Evolutionary conservation across 306 rosid species (phyloP).

Genomic region (Glycine tomentella): DNA sequence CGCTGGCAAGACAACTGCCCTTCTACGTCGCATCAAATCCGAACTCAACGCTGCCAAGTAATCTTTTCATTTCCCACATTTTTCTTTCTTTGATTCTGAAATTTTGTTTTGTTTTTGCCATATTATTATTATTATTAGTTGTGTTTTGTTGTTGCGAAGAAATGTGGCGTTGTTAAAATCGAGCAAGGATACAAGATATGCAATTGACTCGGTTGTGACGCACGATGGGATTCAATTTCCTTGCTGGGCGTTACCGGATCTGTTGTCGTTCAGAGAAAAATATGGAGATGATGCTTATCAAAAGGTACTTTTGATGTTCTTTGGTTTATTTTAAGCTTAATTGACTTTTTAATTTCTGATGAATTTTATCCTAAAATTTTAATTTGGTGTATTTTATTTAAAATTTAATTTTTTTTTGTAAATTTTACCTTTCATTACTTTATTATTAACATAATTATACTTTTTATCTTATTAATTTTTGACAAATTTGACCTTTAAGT

Average conservation of each 20-base stretch:
- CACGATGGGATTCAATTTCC: constrained; percentile 87
- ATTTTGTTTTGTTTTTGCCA: too few species aligned
- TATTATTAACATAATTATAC: too few species aligned
- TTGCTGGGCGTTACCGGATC: constrained; percentile 84
- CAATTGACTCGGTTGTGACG: constrained; percentile 75
- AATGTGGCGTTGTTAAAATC: constrained; percentile 87
- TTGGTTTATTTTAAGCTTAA: neutral
- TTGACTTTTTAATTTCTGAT: too few species aligned
- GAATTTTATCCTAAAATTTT: too few species aligned
- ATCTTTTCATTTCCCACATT: neutral
- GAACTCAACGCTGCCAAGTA: constrained; percentile 74
- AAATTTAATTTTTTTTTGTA: too few species aligned
- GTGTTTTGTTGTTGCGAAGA: constrained; percentile 39
- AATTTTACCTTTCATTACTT: too few species aligned
- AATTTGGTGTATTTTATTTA: too few species aligned
- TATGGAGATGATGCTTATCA: constrained; percentile 73
- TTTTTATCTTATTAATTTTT: too few species aligned
- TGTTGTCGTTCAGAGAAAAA: constrained; percentile 63
- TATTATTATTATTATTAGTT: neutral
- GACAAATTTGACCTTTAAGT: too few species aligned
- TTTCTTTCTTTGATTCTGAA: neutral
- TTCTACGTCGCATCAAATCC: constrained; percentile 83
- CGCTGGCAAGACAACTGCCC: constrained; percentile 91
- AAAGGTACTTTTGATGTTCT: constrained; percentile 53
- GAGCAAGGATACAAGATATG: constrained; percentile 82